Percentiles rank a stretch among this genome's conserved stretches.
These are phyloP conservation scores for Ogataea hybrid DNA, from an alignment of 1,139 yeast species.

Conservation along the genomic window DNA sequence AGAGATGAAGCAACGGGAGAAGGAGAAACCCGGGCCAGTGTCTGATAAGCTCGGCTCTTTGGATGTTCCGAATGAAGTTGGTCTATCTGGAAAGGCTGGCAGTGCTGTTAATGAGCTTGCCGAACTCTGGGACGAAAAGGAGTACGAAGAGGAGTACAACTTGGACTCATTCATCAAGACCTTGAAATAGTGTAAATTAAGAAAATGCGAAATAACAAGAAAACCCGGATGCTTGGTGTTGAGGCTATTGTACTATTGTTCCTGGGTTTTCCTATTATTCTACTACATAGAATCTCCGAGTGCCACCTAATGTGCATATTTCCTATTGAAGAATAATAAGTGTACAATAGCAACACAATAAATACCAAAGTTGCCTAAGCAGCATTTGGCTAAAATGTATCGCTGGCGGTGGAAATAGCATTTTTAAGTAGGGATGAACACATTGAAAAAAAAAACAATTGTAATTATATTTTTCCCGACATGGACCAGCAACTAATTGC, in stretches of 20 bases:
- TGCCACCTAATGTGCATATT: slow-evolving; percentile 3
- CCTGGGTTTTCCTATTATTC: background rate
- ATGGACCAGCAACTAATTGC: slow-evolving; percentile 21
- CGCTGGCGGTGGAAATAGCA: slow-evolving; percentile 11
- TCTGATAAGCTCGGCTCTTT: slow-evolving; percentile 22
- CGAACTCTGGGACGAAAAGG: slow-evolving; percentile 96
- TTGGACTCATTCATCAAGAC: slow-evolving; percentile 89
- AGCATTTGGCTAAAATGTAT: slow-evolving; percentile 8
- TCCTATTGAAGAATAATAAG: slow-evolving; percentile 3
- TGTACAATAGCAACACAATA: slow-evolving; percentile 1
- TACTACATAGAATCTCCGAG: slow-evolving; percentile 5
- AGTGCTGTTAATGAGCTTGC: slow-evolving; percentile 83
- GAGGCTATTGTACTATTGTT: slow-evolving; percentile 3
- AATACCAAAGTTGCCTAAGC: slow-evolving; percentile 8
- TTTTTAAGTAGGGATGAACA: slow-evolving; percentile 11
- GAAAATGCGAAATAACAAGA: background rate
- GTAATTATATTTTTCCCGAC: slow-evolving; percentile 7
- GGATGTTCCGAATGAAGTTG: slow-evolving; percentile 58
- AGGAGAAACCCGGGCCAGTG: slow-evolving; percentile 30
- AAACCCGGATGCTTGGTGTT: background rate
- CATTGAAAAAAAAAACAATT: slow-evolving; percentile 9
- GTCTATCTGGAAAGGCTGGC: slow-evolving; percentile 62
- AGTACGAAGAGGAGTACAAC: slow-evolving; percentile 95
- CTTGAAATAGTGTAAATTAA: slow-evolving; percentile 32
- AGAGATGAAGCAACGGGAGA: slow-evolving; percentile 21